Conservation (phyloP, 257 asterid genomes). For the Solanum gandarillasii region DNA sequence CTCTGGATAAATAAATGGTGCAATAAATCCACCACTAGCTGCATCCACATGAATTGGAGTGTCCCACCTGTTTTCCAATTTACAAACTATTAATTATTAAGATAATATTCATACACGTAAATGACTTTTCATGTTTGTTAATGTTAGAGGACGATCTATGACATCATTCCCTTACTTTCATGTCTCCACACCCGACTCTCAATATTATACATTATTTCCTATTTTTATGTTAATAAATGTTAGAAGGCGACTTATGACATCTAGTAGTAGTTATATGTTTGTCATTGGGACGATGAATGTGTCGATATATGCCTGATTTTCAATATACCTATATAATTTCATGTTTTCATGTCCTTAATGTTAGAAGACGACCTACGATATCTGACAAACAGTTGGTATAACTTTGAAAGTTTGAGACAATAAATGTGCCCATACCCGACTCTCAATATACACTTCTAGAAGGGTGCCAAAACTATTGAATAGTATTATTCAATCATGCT, state of each 20-base stretch:
- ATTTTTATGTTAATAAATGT: background rate
- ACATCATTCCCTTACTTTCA: background rate
- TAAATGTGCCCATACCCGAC: too few relatives aligned
- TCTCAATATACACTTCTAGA: background rate
- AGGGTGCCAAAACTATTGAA: background rate
- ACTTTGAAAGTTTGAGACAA: background rate
- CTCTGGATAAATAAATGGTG: constrained; percentile 85
- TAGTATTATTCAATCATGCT: background rate
- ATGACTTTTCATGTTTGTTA: background rate
- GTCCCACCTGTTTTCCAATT: constrained; percentile 50
- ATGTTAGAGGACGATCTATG: background rate
- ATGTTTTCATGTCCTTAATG: background rate
- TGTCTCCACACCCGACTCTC: too few relatives aligned
- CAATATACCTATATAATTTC: background rate
- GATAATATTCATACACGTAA: background rate
- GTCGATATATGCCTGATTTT: background rate
- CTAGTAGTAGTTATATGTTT: background rate
- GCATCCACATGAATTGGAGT: constrained; percentile 95
- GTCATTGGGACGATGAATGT: background rate
- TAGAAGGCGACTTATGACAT: background rate
- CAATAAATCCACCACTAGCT: constrained; percentile 92
- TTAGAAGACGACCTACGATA: background rate
- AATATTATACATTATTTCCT: too few relatives aligned
- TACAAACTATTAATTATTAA: background rate
- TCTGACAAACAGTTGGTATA: background rate